These are phyloP conservation scores for Elsinoe perseae DNA, from an alignment of 2,329 filamentous ascomycete species.

Conservation along the genomic window DNA sequence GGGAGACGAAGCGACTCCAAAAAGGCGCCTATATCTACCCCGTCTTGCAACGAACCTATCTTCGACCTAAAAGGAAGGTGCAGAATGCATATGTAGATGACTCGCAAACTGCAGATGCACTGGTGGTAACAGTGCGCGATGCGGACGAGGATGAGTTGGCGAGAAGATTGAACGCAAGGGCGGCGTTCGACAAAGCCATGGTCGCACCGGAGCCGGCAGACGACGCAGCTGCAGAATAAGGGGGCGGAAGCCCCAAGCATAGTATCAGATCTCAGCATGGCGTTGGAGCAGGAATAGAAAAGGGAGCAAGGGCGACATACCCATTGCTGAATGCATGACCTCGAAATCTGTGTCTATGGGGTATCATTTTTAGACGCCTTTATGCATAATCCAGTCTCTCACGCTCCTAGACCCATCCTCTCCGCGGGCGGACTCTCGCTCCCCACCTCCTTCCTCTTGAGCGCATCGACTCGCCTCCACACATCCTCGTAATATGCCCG, in stretches of 20 bases:
- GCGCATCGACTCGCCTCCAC: slow-evolving; percentile 4
- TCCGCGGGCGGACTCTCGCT: neutral
- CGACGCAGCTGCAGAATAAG: neutral
- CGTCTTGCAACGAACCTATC: slow-evolving; percentile 48
- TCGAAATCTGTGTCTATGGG: neutral
- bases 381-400: neutral
- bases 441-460: neutral
- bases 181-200: slow-evolving; percentile 15
- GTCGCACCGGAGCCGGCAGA: neutral
- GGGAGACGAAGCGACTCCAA: slow-evolving; percentile 33
- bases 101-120: slow-evolving; percentile 43
- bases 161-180: slow-evolving; percentile 33
- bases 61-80: slow-evolving; percentile 43
- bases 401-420: slow-evolving; percentile 3
- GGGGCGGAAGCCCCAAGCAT: neutral
- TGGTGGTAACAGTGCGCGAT: slow-evolving; percentile 46
- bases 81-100: slow-evolving; percentile 28
- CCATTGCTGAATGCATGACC: slow-evolving; percentile 5
- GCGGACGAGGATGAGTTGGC: slow-evolving; percentile 43
- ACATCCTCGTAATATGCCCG: neutral
- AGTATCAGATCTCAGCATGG: neutral
- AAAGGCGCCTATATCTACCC: slow-evolving; percentile 58
- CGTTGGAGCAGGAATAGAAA: neutral
- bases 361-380: slow-evolving; percentile 1
- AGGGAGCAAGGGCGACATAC: slow-evolving; percentile 10